A percentile compares a stretch with the other conserved stretches of the same genome.
Conservation (phyloP, 768 basidiomycete genomes). For the Auriscalpium orientale region DNA sequence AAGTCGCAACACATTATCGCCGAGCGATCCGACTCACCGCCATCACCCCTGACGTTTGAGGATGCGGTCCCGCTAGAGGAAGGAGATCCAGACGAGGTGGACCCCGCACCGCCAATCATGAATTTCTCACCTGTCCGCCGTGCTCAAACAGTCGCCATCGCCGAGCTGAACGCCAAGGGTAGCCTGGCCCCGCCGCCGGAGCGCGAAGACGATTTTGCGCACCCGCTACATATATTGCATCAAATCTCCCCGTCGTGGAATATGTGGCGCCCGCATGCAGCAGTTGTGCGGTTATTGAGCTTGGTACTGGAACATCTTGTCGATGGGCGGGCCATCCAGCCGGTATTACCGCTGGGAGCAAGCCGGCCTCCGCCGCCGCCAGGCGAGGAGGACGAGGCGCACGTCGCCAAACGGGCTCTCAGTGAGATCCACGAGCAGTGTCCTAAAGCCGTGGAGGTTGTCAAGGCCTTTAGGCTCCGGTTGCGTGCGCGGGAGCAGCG, state of each 20-base stretch:
- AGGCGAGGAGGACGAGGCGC: constrained; percentile 21
- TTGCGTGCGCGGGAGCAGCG: constrained; percentile 7
- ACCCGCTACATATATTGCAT: constrained; percentile 52
- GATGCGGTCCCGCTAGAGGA: constrained; percentile 8
- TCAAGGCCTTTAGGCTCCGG: constrained; percentile 12
- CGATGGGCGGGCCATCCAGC: constrained; percentile 41
- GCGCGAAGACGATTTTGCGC: constrained; percentile 39
- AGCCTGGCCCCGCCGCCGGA: neutral
- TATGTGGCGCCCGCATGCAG: constrained; percentile 55
- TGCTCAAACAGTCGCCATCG: neutral
- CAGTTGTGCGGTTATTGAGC: constrained; percentile 40
- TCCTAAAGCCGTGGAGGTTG: constrained; percentile 35
- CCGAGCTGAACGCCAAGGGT: neutral
- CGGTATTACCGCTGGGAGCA: constrained; percentile 21
- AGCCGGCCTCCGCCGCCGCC: too few relatives aligned
- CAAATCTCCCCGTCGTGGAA: constrained; percentile 59
- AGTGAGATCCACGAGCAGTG: constrained; percentile 39
- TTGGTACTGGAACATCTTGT: constrained; percentile 40
- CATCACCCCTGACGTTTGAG: constrained; percentile 21
- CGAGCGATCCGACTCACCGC: constrained; percentile 15
- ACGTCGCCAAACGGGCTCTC: constrained; percentile 28
- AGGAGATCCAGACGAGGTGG: constrained; percentile 7
- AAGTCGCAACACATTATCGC: constrained; percentile 12
- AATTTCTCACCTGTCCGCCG: constrained; percentile 1
- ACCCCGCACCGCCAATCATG: neutral